Base-by-base conservation (phyloP, 148 eudicot genomes). In the Cornus suecica region DNA sequence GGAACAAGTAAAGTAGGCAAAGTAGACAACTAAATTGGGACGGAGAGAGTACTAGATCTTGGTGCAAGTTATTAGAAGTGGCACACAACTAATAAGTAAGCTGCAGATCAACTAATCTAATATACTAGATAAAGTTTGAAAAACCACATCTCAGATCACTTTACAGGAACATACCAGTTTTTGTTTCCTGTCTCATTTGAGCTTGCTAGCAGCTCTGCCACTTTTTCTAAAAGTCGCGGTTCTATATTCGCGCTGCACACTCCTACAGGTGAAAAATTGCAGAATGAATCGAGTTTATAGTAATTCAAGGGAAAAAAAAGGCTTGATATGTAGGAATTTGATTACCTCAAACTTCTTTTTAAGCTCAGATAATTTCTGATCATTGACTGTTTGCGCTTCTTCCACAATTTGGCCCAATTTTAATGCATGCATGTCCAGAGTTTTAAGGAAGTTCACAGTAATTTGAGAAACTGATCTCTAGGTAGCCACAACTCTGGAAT, bases 171-270 rank as follows among this genome's bases (percentile, higher is more conserved):
- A 79, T 80, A 93, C 99, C 98, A 96, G 81, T 68, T 87, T 84
- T 73, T 91, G 91, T 84, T 96, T 96, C 89, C 98, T 84, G 63
- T n/a, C n/a, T 90, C 88, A 87, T 96, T 96, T 77, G 99, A 96
- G 80, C 81, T 86, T 51, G 99, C 98, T 64, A 93, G 98, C 78
- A 96, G 85, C 79, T 96, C 97, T 28, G 97, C 98, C 66, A 96
- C 94, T 83, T 91, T 96, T 64, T 89, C 92, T 75, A 96, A 77
- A 74, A 96, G 78, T 84, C 91, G 89, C 65, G 34, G 87, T 79
- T 96, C 99, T 86, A 93, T 98, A 74, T 80, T 77, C 48, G 94
- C 97, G n/a, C n/a, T 79, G 98, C 97, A 86, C 91, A 96, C 64
- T 96, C 98, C 98, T 96, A 72, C 68, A 76, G 10, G 65, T 58